A percentile compares a stretch with the other conserved stretches of the same genome.
These are phyloP conservation scores for Pachyrhizus erosus DNA, from an alignment of 306 rosid species.

Conservation along the genomic window DNA sequence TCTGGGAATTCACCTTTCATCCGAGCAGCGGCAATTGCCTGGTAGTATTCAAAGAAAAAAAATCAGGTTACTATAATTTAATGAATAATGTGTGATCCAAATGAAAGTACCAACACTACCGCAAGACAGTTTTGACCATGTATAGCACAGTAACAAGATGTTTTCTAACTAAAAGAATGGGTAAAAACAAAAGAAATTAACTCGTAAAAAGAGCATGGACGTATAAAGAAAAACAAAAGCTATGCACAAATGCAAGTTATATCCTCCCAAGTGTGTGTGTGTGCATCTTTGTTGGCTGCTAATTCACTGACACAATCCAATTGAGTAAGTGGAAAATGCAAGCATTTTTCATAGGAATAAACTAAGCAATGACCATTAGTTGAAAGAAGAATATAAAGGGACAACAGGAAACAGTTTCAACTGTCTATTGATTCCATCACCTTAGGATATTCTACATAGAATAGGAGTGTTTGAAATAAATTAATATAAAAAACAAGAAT, in stretches of 20 bases:
- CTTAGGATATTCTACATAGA: background rate
- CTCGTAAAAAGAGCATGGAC: background rate
- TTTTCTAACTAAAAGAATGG: background rate
- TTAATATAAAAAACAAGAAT: constrained; percentile 9
- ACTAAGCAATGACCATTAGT: constrained; percentile 3
- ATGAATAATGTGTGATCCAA: constrained; percentile 11
- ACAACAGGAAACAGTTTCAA: constrained; percentile 22
- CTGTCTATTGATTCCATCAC: constrained; percentile 21
- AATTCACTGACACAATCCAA: background rate
- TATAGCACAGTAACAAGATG: constrained; percentile 5
- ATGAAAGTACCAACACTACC: background rate
- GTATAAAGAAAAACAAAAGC: background rate
- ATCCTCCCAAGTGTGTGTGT: background rate
- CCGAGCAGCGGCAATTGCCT: constrained; percentile 98
- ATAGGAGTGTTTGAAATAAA: background rate
- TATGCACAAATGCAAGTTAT: constrained; percentile 3
- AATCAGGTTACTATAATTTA: constrained; percentile 24
- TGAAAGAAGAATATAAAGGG: background rate
- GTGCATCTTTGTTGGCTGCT: background rate
- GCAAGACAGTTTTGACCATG: constrained; percentile 7
- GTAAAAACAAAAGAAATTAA: constrained; percentile 23
- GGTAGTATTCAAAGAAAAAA: constrained; percentile 42
- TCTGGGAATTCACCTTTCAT: constrained; percentile 99
- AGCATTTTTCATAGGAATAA: constrained; percentile 4
- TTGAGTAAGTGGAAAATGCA: background rate